phyloP scores from a whole-genome alignment of 2,329 filamentous ascomycete genomes.

The Mycosphaerella sp. region DNA sequence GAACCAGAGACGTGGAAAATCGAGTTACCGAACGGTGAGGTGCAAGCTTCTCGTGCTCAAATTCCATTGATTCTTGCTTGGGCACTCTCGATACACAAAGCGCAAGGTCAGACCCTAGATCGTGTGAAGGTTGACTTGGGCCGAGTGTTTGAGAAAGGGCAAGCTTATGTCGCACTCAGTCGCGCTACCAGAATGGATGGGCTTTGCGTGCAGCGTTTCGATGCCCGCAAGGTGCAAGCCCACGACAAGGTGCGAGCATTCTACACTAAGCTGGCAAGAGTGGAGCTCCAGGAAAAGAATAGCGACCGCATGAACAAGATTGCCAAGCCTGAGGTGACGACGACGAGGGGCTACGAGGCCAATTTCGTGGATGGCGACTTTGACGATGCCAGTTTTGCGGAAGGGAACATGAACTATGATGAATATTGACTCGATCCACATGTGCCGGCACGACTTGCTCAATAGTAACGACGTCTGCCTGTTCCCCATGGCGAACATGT shows the following conservation, averaged over 20 bases:
- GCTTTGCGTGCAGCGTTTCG: conserved; percentile 81
- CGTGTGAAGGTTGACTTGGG: conserved; percentile 91
- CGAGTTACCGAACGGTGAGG: conserved; percentile 88
- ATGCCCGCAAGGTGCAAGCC: conserved; percentile 87
- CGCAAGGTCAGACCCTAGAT: conserved; percentile 89
- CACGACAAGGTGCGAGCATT: conserved; percentile 81
- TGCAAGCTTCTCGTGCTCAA: conserved; percentile 75
- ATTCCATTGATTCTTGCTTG: conserved; percentile 86
- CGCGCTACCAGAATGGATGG: conserved; percentile 83
- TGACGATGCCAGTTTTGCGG: conserved; percentile 27
- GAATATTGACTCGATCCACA: conserved; percentile 2
- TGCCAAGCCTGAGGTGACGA: conserved; percentile 25
- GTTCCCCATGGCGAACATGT: neutral
- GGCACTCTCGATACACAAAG: conserved; percentile 97
- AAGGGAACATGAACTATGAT: conserved; percentile 18
- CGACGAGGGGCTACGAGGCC: conserved; percentile 31
- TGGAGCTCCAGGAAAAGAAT: conserved; percentile 45
- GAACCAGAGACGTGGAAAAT: conserved; percentile 92
- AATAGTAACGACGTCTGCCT: neutral
- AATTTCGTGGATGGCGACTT: conserved; percentile 25
- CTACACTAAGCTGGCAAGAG: conserved; percentile 74
- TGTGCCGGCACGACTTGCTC: no score
- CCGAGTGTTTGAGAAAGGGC: conserved; percentile 91
- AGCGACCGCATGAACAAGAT: conserved; percentile 31
- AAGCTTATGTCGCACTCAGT: conserved; percentile 93